A percentile compares a stretch with the other conserved stretches of the same genome.
phyloP scores from a whole-genome alignment of 1,284 basidiomycete species.

The Irpex sp. region DNA sequence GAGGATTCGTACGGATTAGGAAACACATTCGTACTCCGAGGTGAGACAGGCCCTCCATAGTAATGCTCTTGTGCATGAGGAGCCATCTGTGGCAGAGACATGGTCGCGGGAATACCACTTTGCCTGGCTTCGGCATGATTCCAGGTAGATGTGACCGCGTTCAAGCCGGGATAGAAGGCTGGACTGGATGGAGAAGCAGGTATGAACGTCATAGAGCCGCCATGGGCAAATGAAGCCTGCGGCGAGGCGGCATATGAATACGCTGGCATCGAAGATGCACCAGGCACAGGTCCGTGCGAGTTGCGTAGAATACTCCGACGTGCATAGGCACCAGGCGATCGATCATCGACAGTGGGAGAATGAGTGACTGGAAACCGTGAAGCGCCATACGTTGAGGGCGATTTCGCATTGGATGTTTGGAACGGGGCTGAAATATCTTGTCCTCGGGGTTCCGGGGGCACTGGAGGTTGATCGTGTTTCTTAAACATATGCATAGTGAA shows the following conservation, averaged over 20 bases:
- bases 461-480: background rate
- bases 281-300: background rate
- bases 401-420: background rate
- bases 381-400: background rate
- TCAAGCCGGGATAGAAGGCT: background rate
- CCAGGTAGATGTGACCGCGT: background rate
- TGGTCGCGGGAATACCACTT: background rate
- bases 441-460: background rate
- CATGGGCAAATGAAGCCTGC: background rate
- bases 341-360: background rate
- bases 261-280: background rate
- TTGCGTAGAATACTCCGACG: slow-evolving; percentile 6
- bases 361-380: background rate
- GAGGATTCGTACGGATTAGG: background rate
- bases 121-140: background rate
- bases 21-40: background rate
- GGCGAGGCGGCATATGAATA: background rate
- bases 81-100: background rate
- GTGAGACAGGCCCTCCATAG: slow-evolving; percentile 20
- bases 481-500: background rate
- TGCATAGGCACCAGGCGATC: background rate
- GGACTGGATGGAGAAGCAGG: background rate
- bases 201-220: background rate
- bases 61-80: slow-evolving; percentile 26
- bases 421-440: background rate